phyloP scores from a whole-genome alignment of 805 yeast genomes.

The Myxozyma neotropica region DNA sequence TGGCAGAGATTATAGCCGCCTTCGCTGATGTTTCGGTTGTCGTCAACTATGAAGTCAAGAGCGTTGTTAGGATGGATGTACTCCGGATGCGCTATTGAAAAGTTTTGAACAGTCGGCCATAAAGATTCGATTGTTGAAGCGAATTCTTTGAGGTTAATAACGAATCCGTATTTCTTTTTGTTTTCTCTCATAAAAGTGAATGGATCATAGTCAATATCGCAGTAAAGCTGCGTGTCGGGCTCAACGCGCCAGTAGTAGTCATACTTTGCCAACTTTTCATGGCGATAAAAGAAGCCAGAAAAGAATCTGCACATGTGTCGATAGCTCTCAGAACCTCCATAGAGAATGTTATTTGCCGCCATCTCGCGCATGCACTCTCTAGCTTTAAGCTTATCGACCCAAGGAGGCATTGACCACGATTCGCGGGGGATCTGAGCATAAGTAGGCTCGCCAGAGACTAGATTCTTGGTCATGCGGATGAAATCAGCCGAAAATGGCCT shows the following conservation, averaged over 20 bases:
- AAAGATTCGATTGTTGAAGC: constrained; percentile 58
- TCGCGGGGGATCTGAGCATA: constrained; percentile 63
- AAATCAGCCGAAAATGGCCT: constrained; percentile 61
- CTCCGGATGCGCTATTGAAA: constrained; percentile 51
- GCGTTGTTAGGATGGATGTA: constrained; percentile 65
- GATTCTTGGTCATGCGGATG: constrained; percentile 49
- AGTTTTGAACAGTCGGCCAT: constrained; percentile 59
- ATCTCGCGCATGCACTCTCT: constrained; percentile 50
- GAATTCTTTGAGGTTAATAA: constrained; percentile 62
- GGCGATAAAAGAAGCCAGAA: constrained; percentile 70
- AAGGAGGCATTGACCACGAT: constrained; percentile 60
- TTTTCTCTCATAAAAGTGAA: constrained; percentile 60
- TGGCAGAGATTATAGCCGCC: constrained; percentile 72
- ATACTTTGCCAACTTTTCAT: constrained; percentile 59
- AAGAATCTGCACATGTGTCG: constrained; percentile 83
- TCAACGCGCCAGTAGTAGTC: constrained; percentile 83
- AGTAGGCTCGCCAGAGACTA: constrained; percentile 61
- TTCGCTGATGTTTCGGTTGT: constrained; percentile 51
- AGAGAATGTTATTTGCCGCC: constrained; percentile 51
- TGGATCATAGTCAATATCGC: constrained; percentile 65
- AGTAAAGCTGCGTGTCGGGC: constrained; percentile 72
- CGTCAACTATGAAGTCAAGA: constrained; percentile 56
- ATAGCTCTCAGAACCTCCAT: constrained; percentile 63
- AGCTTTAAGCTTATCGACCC: constrained; percentile 59
- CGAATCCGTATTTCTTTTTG: constrained; percentile 66